Conservation (phyloP, 257 asterid species). For the Catharanthus roseus region DNA sequence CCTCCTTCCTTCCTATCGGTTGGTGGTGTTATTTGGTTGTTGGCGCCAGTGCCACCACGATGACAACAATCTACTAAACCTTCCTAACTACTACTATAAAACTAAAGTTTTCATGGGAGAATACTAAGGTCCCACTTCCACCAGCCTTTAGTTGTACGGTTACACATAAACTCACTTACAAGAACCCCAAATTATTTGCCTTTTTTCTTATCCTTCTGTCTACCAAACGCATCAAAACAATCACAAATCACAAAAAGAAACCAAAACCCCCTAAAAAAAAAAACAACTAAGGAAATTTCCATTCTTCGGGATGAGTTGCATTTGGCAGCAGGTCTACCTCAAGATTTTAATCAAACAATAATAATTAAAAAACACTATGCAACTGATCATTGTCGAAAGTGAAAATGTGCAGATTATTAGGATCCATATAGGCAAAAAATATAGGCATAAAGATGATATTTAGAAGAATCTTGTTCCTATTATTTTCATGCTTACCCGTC, state of each 20-base stretch:
- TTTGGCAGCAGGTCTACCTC: neutral
- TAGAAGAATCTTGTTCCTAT: neutral
- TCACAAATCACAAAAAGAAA: slow-evolving; percentile 7
- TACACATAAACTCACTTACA: slow-evolving; percentile 36
- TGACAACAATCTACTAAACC: slow-evolving; percentile 32
- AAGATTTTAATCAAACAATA: neutral
- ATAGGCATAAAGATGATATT: slow-evolving; percentile 1
- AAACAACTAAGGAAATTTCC: slow-evolving; percentile 9
- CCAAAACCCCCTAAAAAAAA: slow-evolving; percentile 1
- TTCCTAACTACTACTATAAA: slow-evolving; percentile 43
- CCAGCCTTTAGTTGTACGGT: slow-evolving; percentile 63
- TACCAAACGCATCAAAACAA: slow-evolving; percentile 37
- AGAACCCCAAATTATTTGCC: slow-evolving; percentile 27
- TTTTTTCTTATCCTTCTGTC: slow-evolving; percentile 37
- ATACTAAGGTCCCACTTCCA: slow-evolving; percentile 38
- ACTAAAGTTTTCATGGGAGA: slow-evolving; percentile 21
- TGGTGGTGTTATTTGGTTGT: slow-evolving; percentile 22
- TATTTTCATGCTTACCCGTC: slow-evolving; percentile 51
- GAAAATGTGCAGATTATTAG: neutral
- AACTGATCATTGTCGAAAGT: neutral
- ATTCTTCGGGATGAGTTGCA: slow-evolving; percentile 1
- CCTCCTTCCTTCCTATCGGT: slow-evolving; percentile 8
- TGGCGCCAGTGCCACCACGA: slow-evolving; percentile 5
- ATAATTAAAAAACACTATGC: neutral
- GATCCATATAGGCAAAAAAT: neutral